Evolutionary conservation across 1,284 basidiomycete genomes (phyloP), one percentile per base, ranked within the genome.

Genomic region (Naganishia sp.): DNA sequence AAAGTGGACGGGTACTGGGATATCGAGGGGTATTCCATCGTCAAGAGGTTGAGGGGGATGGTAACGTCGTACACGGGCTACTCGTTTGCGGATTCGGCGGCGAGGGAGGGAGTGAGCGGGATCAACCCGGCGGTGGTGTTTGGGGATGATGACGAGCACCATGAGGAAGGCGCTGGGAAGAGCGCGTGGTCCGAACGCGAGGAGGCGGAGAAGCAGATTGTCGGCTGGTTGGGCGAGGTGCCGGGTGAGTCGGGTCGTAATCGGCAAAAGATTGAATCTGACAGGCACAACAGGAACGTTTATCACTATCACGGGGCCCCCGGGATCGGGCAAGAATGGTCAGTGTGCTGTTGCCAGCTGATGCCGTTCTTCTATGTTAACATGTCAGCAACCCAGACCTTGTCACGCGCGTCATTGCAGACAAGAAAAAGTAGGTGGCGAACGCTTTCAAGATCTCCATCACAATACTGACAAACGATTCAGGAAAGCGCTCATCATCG

Each of bases 1-100:
- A 90, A 93, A 73, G 82, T 97, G 72, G 82, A 89, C 64, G 85
- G 90, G 56, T 90, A 90, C 81, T 94, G 96, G 74, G 86, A 94
- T 74, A 84, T 80, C 2, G 78, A 81, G 28, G 72, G 77, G 28
- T 81, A 79, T 66, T 72, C 75, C 3, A n/a, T 74, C 6, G 71
- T 80, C 63, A 73, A 79, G 64, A 70, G 73, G 33, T 31, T 74
- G 1, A 69, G 71, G 13, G 54, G 68, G 25, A 66, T 66, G 45
- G 69, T 72, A 9, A 64, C 73, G 42, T 64, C 72, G 2, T 72
- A 74, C 0, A 68, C 71, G n/a, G 73, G 72, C 5, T 72, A 73
- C 63, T 60, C 66, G 23, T 69, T 73, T 60, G 65, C 57, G 65
- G 69, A 13, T 70, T 65, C 33, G 57, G 23, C 39, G 57, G 39